phyloP scores from a whole-genome alignment of 1,284 basidiomycete genomes.

The Ceratobasidium sp. region DNA sequence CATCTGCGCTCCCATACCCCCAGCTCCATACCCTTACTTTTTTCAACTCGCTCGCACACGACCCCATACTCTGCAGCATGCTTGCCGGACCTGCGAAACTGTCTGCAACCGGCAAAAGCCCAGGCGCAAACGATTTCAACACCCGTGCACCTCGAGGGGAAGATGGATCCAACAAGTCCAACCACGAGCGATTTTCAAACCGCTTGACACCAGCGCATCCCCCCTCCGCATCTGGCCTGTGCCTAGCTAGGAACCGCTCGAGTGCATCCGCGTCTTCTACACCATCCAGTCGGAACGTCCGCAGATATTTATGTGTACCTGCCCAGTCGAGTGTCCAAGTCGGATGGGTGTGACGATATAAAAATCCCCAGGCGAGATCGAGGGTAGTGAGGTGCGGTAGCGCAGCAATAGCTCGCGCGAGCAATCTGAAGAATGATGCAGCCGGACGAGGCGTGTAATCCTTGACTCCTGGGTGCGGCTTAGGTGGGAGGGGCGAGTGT shows the following conservation, averaged over 20 bases:
- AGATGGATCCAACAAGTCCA: conserved; percentile 36
- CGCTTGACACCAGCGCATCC: conserved; percentile 13
- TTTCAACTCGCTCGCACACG: conserved; percentile 18
- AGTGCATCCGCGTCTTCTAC: conserved; percentile 39
- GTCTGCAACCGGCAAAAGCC: conserved; percentile 30
- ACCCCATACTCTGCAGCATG: conserved; percentile 40
- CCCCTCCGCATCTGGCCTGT: conserved; percentile 26
- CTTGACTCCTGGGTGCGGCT: conserved; percentile 4
- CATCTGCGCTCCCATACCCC: conserved; percentile 43
- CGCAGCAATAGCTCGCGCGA: conserved; percentile 28
- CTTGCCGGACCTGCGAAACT: conserved; percentile 40
- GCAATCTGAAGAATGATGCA: conserved; percentile 37
- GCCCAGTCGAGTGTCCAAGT: conserved; percentile 38
- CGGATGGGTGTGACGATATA: conserved; percentile 42
- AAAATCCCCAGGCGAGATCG: conserved; percentile 43
- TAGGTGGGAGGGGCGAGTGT: conserved; percentile 24
- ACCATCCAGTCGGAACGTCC: conserved; percentile 30
- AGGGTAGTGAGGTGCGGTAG: conserved; percentile 40
- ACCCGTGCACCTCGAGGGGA: conserved; percentile 35
- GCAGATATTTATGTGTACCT: conserved; percentile 29
- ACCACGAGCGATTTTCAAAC: conserved; percentile 41
- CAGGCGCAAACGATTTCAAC: conserved; percentile 34
- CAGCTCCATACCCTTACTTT: conserved; percentile 43
- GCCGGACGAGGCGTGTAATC: conserved; percentile 37
- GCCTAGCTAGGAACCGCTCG: conserved; percentile 39